Percentiles rank a stretch among this genome's conserved stretches.
Evolutionary conservation across 148 eudicot species (phyloP).

Genomic region (Nepenthes mirabilis): DNA sequence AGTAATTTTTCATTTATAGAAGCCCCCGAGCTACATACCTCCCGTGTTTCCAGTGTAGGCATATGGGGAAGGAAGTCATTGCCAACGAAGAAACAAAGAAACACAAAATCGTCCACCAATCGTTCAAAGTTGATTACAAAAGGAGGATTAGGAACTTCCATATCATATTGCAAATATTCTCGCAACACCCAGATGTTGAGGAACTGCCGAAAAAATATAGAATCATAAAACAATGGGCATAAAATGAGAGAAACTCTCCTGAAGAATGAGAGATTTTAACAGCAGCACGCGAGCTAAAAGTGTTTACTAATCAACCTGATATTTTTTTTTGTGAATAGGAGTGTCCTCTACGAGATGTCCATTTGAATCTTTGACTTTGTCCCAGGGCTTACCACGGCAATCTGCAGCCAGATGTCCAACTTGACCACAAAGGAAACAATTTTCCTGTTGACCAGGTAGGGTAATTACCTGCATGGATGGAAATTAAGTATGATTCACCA

Average conservation of each 20-base stretch:
- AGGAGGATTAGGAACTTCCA: conserved; percentile 67
- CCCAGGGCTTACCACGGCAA: conserved; percentile 43
- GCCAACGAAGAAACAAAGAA: conserved; percentile 98
- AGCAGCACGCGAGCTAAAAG: conserved; percentile 1
- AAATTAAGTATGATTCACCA: conserved; percentile 2
- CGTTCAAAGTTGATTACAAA: conserved; percentile 70
- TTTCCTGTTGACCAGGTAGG: conserved; percentile 80
- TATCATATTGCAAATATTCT: conserved; percentile 85
- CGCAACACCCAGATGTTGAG: conserved; percentile 91
- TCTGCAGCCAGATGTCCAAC: conserved; percentile 97
- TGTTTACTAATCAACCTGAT: conserved; percentile 53
- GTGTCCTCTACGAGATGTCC: conserved; percentile 46
- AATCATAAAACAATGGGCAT: not conserved
- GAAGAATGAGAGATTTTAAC: not conserved
- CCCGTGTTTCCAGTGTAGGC: conserved; percentile 98
- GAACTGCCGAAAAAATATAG: conserved; percentile 40
- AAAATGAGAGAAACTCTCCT: conserved; percentile 1
- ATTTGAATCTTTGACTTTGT: conserved; percentile 18
- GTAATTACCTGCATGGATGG: conserved; percentile 48
- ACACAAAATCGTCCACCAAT: conserved; percentile 90
- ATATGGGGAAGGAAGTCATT: conserved; percentile 99
- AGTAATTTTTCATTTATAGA: not conserved
- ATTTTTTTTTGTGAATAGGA: conserved; percentile 86
- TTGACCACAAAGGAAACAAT: conserved; percentile 87
- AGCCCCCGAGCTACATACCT: conserved; percentile 37